phyloP scores from a whole-genome alignment of 148 eudicot genomes.

The Chenopodium suecicum region DNA sequence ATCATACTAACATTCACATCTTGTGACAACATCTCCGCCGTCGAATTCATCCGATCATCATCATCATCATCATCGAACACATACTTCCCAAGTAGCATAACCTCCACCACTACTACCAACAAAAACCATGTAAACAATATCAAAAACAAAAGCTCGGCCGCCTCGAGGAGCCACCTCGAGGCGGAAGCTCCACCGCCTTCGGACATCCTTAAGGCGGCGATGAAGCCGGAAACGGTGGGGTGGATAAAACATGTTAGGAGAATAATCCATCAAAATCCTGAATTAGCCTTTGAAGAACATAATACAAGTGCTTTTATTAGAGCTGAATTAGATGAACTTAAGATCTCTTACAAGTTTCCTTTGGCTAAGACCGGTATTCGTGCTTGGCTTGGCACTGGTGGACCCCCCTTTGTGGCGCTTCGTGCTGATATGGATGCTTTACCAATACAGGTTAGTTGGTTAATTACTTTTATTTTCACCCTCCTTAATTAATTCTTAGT shows the following conservation, averaged over 20 bases:
- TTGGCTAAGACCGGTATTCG: slow-evolving; percentile 64
- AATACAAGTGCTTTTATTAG: slow-evolving; percentile 54
- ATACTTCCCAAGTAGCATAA: not conserved
- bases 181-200: not conserved
- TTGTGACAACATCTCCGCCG: slow-evolving; percentile 16
- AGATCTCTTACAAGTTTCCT: slow-evolving; percentile 45
- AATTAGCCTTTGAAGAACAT: slow-evolving; percentile 62
- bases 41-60: slow-evolving; percentile 13
- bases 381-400: slow-evolving; percentile 60
- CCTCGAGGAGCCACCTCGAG: not conserved
- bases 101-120: not conserved
- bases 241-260: slow-evolving; percentile 56
- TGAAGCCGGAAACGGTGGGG: slow-evolving; percentile 30
- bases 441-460: slow-evolving; percentile 57
- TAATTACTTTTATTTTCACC: not conserved
- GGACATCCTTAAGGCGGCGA: slow-evolving; percentile 40
- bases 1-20: not conserved
- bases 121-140: not conserved
- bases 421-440: slow-evolving; percentile 91
- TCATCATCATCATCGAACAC: not conserved
- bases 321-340: slow-evolving; percentile 43
- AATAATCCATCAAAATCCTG: slow-evolving; percentile 64
- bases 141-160: not conserved
- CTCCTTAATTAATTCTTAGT: not conserved
- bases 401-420: slow-evolving; percentile 73